phyloP scores from a whole-genome alignment of 257 asterid genomes.

The Linderniella brevidens region DNA sequence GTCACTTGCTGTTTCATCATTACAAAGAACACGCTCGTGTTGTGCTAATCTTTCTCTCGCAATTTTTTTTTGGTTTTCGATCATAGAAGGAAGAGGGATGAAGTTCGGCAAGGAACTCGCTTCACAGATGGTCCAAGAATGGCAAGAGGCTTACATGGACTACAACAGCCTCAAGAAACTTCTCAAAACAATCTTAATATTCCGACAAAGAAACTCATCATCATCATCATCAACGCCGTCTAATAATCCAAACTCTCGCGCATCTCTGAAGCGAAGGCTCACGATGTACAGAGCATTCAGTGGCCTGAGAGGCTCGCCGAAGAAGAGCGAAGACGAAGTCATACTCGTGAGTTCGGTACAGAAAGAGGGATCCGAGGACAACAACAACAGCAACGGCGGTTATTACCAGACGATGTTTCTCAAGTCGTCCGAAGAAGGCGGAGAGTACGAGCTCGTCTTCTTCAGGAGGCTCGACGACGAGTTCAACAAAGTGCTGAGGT shows the following conservation, averaged over 20 bases:
- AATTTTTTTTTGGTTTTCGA: too few relatives aligned
- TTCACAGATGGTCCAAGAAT: conserved; percentile 83
- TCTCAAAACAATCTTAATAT: conserved; percentile 28
- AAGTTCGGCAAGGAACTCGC: conserved; percentile 80
- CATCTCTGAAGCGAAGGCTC: conserved; percentile 29
- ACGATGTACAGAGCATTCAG: conserved; percentile 72
- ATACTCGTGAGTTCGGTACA: conserved; percentile 37
- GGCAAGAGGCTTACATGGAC: conserved; percentile 70
- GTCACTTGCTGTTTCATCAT: too few relatives aligned
- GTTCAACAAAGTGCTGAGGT: conserved; percentile 49
- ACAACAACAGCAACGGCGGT: too few relatives aligned
- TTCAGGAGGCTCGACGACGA: conserved; percentile 47
- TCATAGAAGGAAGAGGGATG: conserved; percentile 17
- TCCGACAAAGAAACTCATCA: conserved; percentile 12
- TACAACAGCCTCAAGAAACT: conserved; percentile 32
- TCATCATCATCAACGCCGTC: conserved; percentile 8
- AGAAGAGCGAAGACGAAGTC: conserved; percentile 44
- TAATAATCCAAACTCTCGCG: conserved; percentile 11
- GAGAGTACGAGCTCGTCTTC: conserved; percentile 41
- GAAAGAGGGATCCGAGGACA: conserved; percentile 17
- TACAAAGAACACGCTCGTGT: too few relatives aligned
- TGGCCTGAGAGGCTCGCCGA: conserved; percentile 28
- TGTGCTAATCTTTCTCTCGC: too few relatives aligned
- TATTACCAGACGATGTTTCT: conserved; percentile 51
- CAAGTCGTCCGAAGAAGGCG: conserved; percentile 48